Evolutionary conservation across 2,329 filamentous ascomycete genomes (phyloP).

Genomic region (Nothopassalora personata): DNA sequence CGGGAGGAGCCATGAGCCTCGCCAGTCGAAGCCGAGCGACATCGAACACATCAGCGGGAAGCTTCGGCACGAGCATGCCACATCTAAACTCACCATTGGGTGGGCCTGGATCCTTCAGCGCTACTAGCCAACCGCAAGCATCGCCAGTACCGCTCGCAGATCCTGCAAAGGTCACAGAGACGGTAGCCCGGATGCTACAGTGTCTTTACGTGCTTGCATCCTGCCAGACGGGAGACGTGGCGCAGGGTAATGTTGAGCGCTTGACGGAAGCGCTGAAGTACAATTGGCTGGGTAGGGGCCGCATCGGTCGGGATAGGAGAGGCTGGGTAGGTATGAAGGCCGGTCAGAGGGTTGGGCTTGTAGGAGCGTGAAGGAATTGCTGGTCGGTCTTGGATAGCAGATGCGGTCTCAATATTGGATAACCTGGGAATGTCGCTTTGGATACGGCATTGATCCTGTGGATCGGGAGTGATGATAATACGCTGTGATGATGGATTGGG

Average conservation of each 20-base stretch:
- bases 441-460: background rate
- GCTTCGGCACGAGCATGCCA: conserved; percentile 39
- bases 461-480: background rate
- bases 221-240: conserved; percentile 65
- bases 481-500: background rate
- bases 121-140: conserved; percentile 18
- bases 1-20: conserved; percentile 40
- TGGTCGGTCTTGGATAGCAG: background rate
- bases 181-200: conserved; percentile 91
- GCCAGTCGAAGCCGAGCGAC: conserved; percentile 69
- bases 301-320: conserved; percentile 81
- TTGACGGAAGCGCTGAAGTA: conserved; percentile 84
- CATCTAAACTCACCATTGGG: conserved; percentile 28
- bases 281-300: conserved; percentile 88
- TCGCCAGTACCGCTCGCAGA: conserved; percentile 24
- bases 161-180: conserved; percentile 77
- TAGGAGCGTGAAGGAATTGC: conserved; percentile 13
- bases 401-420: background rate
- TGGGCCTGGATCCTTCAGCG: conserved; percentile 21
- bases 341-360: conserved; percentile 27
- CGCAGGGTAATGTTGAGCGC: conserved; percentile 73
- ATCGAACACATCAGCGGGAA: conserved; percentile 65
- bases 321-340: conserved; percentile 73
- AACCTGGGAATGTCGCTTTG: background rate
- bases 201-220: conserved; percentile 86